Evolutionary conservation across 495 filamentous ascomycete species (phyloP), one percentile per base, ranked within the genome.

Genomic region (Cryomyces minteri): DNA sequence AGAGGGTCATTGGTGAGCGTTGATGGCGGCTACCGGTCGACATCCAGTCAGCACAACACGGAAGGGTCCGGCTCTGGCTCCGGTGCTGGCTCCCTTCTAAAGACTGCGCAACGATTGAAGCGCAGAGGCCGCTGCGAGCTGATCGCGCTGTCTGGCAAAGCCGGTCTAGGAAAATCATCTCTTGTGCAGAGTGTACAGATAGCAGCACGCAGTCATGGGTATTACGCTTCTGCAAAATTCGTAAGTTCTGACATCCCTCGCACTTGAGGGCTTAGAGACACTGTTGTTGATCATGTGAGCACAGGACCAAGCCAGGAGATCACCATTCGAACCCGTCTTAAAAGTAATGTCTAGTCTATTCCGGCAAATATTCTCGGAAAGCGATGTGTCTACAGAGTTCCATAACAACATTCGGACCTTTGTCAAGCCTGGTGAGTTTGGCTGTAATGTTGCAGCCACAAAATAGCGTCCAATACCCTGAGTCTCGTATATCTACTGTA

Each of bases 341-440:
- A 82, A 80, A 53, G 64, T 88, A 2, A 64, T 93, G 48, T 82
- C 82, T 5, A 87, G 81, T 36, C 64, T 93, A 5, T 82, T 94
- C 50, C 81, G 84, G 42, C 87, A 94, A 53, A 86, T 92, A 6
- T 93, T 88, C 64, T 88, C 84, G 0, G 86, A 94, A 57, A 79
- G 78, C 44, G 82, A 93, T 61, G 80, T 88, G 2, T 77, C 77
- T 2, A 92, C 82, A 0, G 71, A 80, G 4, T 90, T 92, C 52
- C 87, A 94, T 48, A 72, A 81, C 45, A 69, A 68, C 41, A 61
- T 94, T 12, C 77, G 83, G 46, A 67, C 72, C 18, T 82, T 80
- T 45, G 71, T 88, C 40, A 75, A 77, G 18, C 76, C 82, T 5
- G 71, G 9, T 14, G 34, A 38, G 12, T 9, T 9, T 2, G 34